Evolutionary conservation across 1,139 yeast species (phyloP), one percentile per base, ranked within the genome.

Genomic region (Yueomyces sp.): DNA sequence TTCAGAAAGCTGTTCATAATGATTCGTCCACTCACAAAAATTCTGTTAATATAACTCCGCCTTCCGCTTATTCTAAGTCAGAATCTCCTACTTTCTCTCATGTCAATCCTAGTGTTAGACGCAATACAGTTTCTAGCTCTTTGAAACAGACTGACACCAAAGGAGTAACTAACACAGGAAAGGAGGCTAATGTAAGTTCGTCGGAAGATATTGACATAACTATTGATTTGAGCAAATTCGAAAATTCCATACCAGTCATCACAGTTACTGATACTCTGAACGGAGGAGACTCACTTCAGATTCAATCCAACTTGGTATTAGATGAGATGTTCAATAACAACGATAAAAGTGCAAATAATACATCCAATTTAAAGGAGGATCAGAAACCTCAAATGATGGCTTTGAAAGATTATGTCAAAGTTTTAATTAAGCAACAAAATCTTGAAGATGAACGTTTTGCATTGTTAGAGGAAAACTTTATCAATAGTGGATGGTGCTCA

Each of bases 401-500:
- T 7, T 42, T 55, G 35, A 49, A 50, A 30, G 56, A 54, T 36
- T 56, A 55, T 41, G 48, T 54, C 37, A 45, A 44, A 37, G 39
- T 54, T 12, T 41, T 56, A 32, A 46, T 50, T 34, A 49, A 52
- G 27, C 54, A 53, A 42, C 57, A 55, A 39, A 50, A 46, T 35
- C 39, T 49, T 5, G 61, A 56, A 44, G 60, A 55, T 39, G 50
- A 51, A 42, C 44, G 59, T 36, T 47, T 55, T 36, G 51, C 51
- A 19, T 45, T 42, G 25, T 41, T 56, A 34, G 59, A 56, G 45
- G 47, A 49, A 28, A 49, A 44, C 30, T 56, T 55, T 36, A 42
- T 40, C 19, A 46, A 49, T 26, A 47, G 52, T n/a, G 61, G 61
- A 11, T 56, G 61, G 61, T 54, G 55, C 38, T 56, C 61, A 5